Conservation (phyloP, 2,329 filamentous ascomycete genomes). For the Venturia effusa region DNA sequence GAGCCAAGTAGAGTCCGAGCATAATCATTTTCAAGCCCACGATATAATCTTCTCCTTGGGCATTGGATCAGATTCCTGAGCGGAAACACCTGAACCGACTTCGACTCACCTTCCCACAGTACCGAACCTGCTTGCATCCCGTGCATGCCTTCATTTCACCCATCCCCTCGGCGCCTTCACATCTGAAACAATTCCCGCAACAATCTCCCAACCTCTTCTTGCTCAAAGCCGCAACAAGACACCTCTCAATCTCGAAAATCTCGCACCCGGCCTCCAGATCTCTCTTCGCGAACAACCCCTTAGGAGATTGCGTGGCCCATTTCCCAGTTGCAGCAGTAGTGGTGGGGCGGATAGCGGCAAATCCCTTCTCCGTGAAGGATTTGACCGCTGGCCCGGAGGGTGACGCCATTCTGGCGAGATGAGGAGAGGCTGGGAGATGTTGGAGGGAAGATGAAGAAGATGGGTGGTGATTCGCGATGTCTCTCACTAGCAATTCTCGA, state of each 20-base stretch:
- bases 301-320: conserved; percentile 27
- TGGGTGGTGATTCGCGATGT: no score
- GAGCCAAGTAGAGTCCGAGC: background rate
- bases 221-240: conserved; percentile 45
- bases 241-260: conserved; percentile 38
- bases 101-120: conserved; percentile 46
- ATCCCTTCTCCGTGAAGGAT: background rate
- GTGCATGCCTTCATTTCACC: conserved; percentile 41
- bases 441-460: background rate
- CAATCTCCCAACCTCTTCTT: conserved; percentile 39
- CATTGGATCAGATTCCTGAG: background rate
- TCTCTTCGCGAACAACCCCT: conserved; percentile 43
- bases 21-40: background rate
- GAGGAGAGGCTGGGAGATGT: background rate
- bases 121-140: conserved; percentile 46
- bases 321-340: background rate
- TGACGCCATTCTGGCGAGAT: background rate
- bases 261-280: conserved; percentile 38
- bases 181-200: conserved; percentile 46
- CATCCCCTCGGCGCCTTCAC: conserved; percentile 23
- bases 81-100: background rate
- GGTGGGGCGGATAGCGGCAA: background rate
- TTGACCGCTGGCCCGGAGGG: background rate
- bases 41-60: background rate
- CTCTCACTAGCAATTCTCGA: no score